A percentile compares a stretch with the other conserved stretches of the same genome.
Evolutionary conservation across 1,284 basidiomycete genomes (phyloP).

Genomic region (Cutaneotrichosporon sp.): DNA sequence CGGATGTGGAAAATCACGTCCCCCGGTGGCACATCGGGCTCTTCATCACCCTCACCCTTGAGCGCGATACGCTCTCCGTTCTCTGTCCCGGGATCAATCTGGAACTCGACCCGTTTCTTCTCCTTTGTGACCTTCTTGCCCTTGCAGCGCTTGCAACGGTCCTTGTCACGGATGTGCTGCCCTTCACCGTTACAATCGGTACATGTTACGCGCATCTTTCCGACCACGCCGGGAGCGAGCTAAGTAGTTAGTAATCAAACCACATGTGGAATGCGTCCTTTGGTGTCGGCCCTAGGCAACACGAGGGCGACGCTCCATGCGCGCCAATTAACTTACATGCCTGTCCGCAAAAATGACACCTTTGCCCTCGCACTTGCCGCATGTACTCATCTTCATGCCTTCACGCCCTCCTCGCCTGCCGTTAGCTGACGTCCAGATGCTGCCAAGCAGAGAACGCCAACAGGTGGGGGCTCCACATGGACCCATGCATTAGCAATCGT

Average conservation of each 20-base stretch:
- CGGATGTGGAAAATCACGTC: constrained; percentile 83
- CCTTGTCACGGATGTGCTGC: constrained; percentile 77
- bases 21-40: constrained; percentile 77
- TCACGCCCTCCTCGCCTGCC: constrained; percentile 18
- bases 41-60: constrained; percentile 81
- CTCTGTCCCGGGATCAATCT: constrained; percentile 81
- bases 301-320: too few species aligned
- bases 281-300: too few species aligned
- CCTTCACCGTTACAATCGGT: constrained; percentile 75
- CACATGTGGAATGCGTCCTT: too few species aligned
- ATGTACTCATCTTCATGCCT: constrained; percentile 72
- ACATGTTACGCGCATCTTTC: constrained; percentile 57
- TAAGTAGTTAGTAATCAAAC: constrained; percentile 15
- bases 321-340: constrained; percentile 42
- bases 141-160: constrained; percentile 96
- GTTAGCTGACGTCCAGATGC: not conserved
- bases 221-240: constrained; percentile 49
- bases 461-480: too few species aligned
- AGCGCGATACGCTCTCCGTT: constrained; percentile 82
- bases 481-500: too few species aligned
- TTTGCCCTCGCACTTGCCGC: constrained; percentile 75
- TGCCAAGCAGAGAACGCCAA: too few species aligned
- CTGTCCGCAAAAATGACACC: constrained; percentile 43
- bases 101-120: constrained; percentile 80
- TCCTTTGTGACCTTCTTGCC: constrained; percentile 77